These are phyloP conservation scores for Tylopilus balloui DNA, from an alignment of 768 basidiomycete genomes.

Conservation along the genomic window DNA sequence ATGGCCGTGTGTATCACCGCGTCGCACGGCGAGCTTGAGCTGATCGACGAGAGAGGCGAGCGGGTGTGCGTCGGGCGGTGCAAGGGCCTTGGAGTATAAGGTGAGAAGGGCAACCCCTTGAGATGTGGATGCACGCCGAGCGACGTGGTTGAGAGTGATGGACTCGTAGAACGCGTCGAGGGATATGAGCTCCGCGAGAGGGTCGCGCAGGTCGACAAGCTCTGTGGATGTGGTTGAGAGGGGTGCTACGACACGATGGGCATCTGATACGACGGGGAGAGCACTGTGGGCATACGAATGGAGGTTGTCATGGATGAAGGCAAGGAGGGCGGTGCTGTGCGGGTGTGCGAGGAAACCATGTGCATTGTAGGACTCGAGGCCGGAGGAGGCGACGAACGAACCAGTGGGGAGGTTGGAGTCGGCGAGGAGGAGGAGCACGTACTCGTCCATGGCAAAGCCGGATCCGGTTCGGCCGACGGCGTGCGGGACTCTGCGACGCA, in stretches of 20 bases:
- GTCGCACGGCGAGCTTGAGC: slow-evolving; percentile 65
- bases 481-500: neutral
- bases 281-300: slow-evolving; percentile 75
- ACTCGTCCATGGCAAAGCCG: slow-evolving; percentile 33
- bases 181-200: slow-evolving; percentile 42
- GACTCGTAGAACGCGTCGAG: slow-evolving; percentile 79
- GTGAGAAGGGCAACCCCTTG: slow-evolving; percentile 93
- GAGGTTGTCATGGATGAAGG: slow-evolving; percentile 69
- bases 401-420: slow-evolving; percentile 97
- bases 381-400: slow-evolving; percentile 91
- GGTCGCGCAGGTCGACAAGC: slow-evolving; percentile 15
- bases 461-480: neutral
- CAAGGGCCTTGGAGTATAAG: slow-evolving; percentile 79
- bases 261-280: slow-evolving; percentile 73
- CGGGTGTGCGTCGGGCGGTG: slow-evolving; percentile 37
- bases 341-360: slow-evolving; percentile 65
- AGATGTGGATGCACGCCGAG: slow-evolving; percentile 79
- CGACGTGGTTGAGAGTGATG: slow-evolving; percentile 87
- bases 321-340: slow-evolving; percentile 30
- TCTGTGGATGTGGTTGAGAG: slow-evolving; percentile 10
- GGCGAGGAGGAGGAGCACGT: slow-evolving; percentile 72
- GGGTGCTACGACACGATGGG: slow-evolving; percentile 43
- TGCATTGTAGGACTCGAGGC: slow-evolving; percentile 83
- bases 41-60: slow-evolving; percentile 47
- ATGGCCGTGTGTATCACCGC: slow-evolving; percentile 70